Conservation (phyloP, 176 grass and related monocot species). For the Bromus sterilis region DNA sequence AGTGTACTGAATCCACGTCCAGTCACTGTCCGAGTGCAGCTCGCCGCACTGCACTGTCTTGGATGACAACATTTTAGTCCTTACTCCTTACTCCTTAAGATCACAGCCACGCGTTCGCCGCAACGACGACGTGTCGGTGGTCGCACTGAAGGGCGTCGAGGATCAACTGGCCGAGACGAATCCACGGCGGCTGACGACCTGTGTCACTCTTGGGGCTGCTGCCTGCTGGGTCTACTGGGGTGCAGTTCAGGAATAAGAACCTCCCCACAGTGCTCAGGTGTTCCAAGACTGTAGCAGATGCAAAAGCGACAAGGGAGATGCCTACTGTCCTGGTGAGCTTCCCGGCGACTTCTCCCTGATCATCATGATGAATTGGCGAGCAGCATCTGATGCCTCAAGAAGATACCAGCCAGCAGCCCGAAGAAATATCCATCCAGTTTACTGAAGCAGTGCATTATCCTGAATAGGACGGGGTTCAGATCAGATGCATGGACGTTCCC, state of each 20-base stretch:
- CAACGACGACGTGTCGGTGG: neutral
- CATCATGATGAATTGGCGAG: conserved; percentile 16
- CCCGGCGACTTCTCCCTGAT: conserved; percentile 12
- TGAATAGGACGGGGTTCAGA: neutral
- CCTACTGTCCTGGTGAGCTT: conserved; percentile 7
- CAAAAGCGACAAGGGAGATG: conserved; percentile 9
- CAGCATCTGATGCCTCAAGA: conserved; percentile 35
- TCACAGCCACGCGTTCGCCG: neutral
- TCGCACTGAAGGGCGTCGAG: neutral
- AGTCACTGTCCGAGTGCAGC: conserved; percentile 5
- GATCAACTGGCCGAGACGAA: neutral
- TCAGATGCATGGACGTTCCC: neutral
- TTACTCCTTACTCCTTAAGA: neutral
- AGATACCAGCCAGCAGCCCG: neutral
- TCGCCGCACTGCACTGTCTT: neutral
- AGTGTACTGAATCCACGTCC: conserved; percentile 24
- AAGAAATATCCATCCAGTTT: neutral
- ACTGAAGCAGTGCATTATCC: no score
- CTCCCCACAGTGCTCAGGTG: neutral
- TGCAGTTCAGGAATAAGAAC: neutral
- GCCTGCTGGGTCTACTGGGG: neutral
- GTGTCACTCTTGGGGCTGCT: neutral
- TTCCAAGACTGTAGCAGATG: neutral
- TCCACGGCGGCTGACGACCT: neutral
- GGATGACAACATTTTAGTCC: conserved; percentile 1